Evolutionary conservation across 78 protist genomes (phyloP), one percentile per base, ranked within the genome.

Genomic region (Tieghemostelium lacteum): DNA sequence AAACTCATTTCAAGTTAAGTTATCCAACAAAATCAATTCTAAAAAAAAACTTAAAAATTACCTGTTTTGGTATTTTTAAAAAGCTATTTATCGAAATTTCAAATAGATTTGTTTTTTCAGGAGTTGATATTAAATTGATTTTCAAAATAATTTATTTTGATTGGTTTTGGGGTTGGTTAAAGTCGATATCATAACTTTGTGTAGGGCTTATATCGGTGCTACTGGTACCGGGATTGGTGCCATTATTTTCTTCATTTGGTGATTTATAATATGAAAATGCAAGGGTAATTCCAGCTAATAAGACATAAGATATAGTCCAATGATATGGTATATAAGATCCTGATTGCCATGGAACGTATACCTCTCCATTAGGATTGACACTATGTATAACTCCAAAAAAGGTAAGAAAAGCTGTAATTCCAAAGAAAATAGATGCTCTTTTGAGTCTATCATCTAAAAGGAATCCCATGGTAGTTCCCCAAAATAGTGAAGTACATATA

Each of bases 301-400:
- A n/a, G 10, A 66, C 40, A 28, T 83, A 83, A 7, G 58, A 70
- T 0, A 66, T 64, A 1, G 91, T 36, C 91, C 91, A 83, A 31
- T 83, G 91, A 36, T 83, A 83, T 2, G 91, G 91, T 7, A 83
- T 37, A 1, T 24, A 50, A 1, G 91, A 83, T 8, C 78, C 78
- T 4, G 66, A 42, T 22, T 69, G 40, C 91, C 91, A 83, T 14
- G 91, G 91, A 3, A 83, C 34, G 31, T 83, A 83, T 6, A 83
- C 91, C 24, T 83, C 91, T 29, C 91, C 91, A 58, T 69, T 83
- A 37, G 91, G 91, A 83, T 83, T 58, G 8, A 83, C 78, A 1
- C 77, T 67, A 19, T 83, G 91, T n/a, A 83, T 83, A 5, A 83
- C 34, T 12, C 91, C 91, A 69, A 83, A 83, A 65, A 83, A 83